A percentile compares a stretch with the other conserved stretches of the same genome.
These are phyloP conservation scores for Boechera retrofracta DNA, from an alignment of 345 rosid genomes.

Conservation along the genomic window DNA sequence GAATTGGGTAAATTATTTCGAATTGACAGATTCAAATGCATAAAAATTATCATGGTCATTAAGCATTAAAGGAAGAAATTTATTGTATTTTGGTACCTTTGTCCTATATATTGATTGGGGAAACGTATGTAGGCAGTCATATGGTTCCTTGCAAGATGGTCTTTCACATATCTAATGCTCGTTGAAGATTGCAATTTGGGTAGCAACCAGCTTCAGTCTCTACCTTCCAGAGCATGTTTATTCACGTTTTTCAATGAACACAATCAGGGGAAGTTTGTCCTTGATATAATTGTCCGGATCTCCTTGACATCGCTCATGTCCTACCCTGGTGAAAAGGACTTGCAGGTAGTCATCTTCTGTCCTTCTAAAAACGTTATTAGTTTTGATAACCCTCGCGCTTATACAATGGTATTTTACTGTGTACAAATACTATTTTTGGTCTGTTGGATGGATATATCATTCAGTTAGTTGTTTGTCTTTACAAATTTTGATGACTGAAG, in stretches of 20 bases:
- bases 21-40: constrained; percentile 28
- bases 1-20: constrained; percentile 7
- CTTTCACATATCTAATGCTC: constrained; percentile 81
- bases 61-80: constrained; percentile 24
- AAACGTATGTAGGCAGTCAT: constrained; percentile 70
- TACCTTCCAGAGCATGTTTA: constrained; percentile 60
- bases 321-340: constrained; percentile 92
- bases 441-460: constrained; percentile 9
- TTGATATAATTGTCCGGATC: constrained; percentile 80
- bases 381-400: constrained; percentile 20
- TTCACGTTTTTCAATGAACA: constrained; percentile 77
- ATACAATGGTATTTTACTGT: constrained; percentile 7
- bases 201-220: constrained; percentile 57
- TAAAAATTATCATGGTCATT: constrained; percentile 7
- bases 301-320: constrained; percentile 74
- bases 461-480: constrained; percentile 20
- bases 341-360: constrained; percentile 68
- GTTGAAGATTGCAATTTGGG: constrained; percentile 61
- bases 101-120: constrained; percentile 29
- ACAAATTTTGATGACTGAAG: constrained; percentile 30
- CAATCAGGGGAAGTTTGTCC: constrained; percentile 77
- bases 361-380: constrained; percentile 1
- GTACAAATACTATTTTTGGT: constrained; percentile 15
- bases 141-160: constrained; percentile 99
- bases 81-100: constrained; percentile 23